Evolutionary conservation across 306 rosid genomes (phyloP).

Genomic region (Acmispon strigosus): DNA sequence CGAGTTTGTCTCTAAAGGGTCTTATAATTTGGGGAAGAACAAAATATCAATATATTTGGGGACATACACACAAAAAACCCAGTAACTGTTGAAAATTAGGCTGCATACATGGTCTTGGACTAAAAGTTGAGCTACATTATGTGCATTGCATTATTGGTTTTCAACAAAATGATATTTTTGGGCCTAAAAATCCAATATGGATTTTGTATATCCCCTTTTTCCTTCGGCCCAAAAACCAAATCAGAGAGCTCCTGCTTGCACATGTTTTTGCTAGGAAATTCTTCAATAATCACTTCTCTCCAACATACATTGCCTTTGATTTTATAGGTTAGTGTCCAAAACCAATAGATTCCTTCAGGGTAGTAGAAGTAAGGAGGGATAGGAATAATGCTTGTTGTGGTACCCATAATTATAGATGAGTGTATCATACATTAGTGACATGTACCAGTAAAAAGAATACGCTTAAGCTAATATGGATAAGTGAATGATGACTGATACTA

Average conservation of each 20-base stretch:
- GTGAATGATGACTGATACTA: no score
- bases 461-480: no score
- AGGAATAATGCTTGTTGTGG: not conserved
- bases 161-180: not conserved
- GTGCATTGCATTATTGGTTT: not conserved
- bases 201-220: not conserved
- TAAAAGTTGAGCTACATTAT: not conserved
- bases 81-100: not conserved
- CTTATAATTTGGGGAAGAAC: no score
- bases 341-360: conserved; percentile 7
- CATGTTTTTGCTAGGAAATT: not conserved
- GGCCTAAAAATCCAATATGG: not conserved
- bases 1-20: no score
- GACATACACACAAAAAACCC: not conserved
- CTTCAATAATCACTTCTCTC: no score
- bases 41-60: not conserved
- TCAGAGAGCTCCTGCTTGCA: not conserved
- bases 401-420: no score
- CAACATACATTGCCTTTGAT: not conserved
- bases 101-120: not conserved
- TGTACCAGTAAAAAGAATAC: no score
- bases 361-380: not conserved
- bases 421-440: no score
- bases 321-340: not conserved
- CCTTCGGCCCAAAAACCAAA: not conserved